Evolutionary conservation across 2,329 filamentous ascomycete genomes (phyloP), one percentile per base, ranked within the genome.

Genomic region (Trichoderma lentiforme): DNA sequence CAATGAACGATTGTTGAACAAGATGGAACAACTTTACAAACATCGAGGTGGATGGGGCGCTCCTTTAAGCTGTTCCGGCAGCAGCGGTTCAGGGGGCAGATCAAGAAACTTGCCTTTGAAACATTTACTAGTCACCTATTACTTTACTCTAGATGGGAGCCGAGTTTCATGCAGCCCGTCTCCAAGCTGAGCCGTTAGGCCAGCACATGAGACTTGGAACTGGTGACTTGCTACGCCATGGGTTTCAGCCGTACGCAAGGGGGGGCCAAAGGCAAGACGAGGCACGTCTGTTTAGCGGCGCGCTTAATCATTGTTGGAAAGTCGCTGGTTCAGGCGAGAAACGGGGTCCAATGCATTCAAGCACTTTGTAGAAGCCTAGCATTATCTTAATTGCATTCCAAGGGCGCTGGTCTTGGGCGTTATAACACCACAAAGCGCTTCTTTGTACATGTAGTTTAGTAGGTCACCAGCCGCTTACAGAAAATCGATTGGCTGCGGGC

Each of bases 211-310:
- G 66, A 70, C 66, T 51, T 15, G 34, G 2, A 58, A 26, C 51
- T 6, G 18, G 36, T 26, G 64, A 28, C 32, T 36, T 67, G 64
- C 26, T 28, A 57, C 64, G 24, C 34, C 18, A 3, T 18, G 9
- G 6, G 66, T 70, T 70, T 70, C 57, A 70, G 56, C 66, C 26
- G 21, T 36, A 36, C 56, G 57, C 28, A 61, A 62, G 66, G 39
- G 66, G 66, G 57, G 4, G 47, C n/a, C 14, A 47, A 47, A 47
- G 15, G n/a, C 43, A 26, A 14, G 36, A 53, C 63, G 63, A 66
- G 21, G 63, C 47, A 65, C 15, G 7, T 26, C 39, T 4, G 18
- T 30, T 65, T 51, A 24, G 39, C 62, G 6, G 26, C 28, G 39
- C 43, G 39, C n/a, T 11, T 65, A 15, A 51, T 24, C 30, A 5